Conservation (phyloP, 176 grass and related monocot genomes). For the Calamus simplicifolius region DNA sequence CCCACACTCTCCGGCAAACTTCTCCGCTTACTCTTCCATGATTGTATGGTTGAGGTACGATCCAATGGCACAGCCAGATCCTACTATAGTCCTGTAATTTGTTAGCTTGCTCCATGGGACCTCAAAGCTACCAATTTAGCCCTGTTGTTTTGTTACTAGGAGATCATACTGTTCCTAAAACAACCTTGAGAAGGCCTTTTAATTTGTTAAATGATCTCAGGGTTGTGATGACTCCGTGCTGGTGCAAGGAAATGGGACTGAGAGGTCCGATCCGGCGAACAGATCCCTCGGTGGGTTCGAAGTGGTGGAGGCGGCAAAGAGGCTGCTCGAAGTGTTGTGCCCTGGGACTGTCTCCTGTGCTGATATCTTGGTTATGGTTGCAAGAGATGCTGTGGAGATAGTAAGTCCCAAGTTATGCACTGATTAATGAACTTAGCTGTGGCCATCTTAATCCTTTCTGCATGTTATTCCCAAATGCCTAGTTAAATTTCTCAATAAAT, state of each 20-base stretch:
- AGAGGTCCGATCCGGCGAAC: constrained; percentile 86
- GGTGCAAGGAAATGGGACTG: constrained; percentile 58
- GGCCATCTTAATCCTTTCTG: too few species aligned
- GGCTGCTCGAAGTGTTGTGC: constrained; percentile 63
- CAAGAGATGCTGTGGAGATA: constrained; percentile 74
- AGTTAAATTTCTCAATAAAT: too few species aligned
- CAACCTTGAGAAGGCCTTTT: neutral
- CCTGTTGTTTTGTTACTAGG: neutral
- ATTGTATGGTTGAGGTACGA: constrained; percentile 91
- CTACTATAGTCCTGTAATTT: too few species aligned
- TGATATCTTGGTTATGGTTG: constrained; percentile 72
- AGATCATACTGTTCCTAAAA: neutral
- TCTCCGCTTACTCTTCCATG: constrained; percentile 84
- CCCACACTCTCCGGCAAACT: constrained; percentile 67
- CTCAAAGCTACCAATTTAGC: neutral
- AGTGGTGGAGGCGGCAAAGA: constrained; percentile 67
- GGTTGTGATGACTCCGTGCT: constrained; percentile 93
- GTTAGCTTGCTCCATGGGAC: too few species aligned
- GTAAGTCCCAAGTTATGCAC: constrained; percentile 32
- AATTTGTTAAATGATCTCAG: constrained; percentile 21
- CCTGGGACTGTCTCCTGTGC: constrained; percentile 82
- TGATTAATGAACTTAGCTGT: too few species aligned
- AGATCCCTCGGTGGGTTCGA: constrained; percentile 76
- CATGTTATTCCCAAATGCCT: too few species aligned
- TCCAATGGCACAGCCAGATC: neutral